These are phyloP conservation scores for Syzygium syzygioides DNA, from an alignment of 441 rosid species.

Conservation along the genomic window DNA sequence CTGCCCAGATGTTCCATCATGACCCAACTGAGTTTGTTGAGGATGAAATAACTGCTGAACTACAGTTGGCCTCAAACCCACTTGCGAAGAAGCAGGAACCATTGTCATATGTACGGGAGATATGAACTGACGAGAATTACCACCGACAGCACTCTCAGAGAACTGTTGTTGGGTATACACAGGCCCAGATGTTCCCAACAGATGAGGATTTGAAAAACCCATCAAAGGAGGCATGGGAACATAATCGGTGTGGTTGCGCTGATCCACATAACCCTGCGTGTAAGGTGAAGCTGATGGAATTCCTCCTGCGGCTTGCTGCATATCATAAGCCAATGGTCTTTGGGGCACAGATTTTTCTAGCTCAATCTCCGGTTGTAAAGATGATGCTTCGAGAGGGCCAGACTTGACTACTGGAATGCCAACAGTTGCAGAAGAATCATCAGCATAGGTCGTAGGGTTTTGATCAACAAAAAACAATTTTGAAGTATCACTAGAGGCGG, in stretches of 20 bases:
- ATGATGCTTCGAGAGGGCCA: constrained; percentile 25
- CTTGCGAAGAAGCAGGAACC: constrained; percentile 32
- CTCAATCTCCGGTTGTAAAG: constrained; percentile 36
- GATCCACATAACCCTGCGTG: constrained; percentile 32
- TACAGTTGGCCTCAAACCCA: constrained; percentile 33
- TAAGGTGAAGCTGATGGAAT: constrained; percentile 21
- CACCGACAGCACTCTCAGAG: constrained; percentile 19
- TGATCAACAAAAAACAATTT: constrained; percentile 21
- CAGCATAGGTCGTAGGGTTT: constrained; percentile 25
- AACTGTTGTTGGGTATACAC: constrained; percentile 31
- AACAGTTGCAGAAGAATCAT: constrained; percentile 24
- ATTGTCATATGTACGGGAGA: constrained; percentile 42
- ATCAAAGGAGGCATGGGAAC: constrained; percentile 29
- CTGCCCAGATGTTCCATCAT: constrained; percentile 30
- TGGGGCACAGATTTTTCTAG: constrained; percentile 29
- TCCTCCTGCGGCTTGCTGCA: constrained; percentile 24
- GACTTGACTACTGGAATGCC: constrained; percentile 29
- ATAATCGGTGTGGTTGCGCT: constrained; percentile 26
- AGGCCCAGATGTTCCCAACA: constrained; percentile 28
- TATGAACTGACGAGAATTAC: constrained; percentile 33
- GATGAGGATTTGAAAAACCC: constrained; percentile 37
- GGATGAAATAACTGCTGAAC: constrained; percentile 40
- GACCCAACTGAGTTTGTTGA: constrained; percentile 32
- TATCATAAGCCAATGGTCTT: constrained; percentile 37
- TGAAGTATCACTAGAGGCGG: constrained; percentile 26